Evolutionary conservation across 805 yeast species (phyloP), one percentile per base, ranked within the genome.

Genomic region (Monosporozyma aerobia): DNA sequence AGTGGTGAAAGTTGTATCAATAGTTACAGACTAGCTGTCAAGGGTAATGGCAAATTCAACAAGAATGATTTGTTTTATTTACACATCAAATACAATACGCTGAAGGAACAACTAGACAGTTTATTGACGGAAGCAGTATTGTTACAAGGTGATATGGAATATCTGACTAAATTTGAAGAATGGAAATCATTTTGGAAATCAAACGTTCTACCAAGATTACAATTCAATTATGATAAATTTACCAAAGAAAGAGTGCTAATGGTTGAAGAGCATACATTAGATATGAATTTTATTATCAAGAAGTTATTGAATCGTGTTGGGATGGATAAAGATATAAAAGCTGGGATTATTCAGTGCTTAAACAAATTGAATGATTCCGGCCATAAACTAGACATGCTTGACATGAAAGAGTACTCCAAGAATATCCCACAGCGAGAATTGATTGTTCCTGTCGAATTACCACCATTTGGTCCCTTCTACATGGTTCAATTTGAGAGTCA

Each of bases 361-460:
- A 48, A 50, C 3, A 50, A 53, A 19, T 29, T 66, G 14, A 13
- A 27, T 0, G 45, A 23, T 3, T 41, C 47, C 1, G 70, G 70
- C 44, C 52, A 56, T 11, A 51, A 51, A 30, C 33, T 65, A 22
- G 54, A 55, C 19, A 59, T 56, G 22, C 54, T 60, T 19, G 68
- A 65, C 30, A 52, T 63, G n/a, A 46, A 35, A 23, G 66, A 58
- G 8, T 64, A 61, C 44, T 49, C 62, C 2, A 53, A 59, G 37
- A 63, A 64, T 47, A 23, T 64, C 33, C 25, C 45, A 11, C 52
- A 58, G 7, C 52, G 59, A 22, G 52, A 50, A 33, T 48, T 67
- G 19, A 47, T 54, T 16, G 65, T 66, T 4, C 68, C 68, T 0
- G 68, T 67, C 2, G 59, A 56, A 23, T 43, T 67, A 40, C 69